Percentiles rank a stretch among this genome's conserved stretches.
phyloP scores from a whole-genome alignment of 2,329 filamentous ascomycete species.

The Arthrobotrys pseudoclavata region DNA sequence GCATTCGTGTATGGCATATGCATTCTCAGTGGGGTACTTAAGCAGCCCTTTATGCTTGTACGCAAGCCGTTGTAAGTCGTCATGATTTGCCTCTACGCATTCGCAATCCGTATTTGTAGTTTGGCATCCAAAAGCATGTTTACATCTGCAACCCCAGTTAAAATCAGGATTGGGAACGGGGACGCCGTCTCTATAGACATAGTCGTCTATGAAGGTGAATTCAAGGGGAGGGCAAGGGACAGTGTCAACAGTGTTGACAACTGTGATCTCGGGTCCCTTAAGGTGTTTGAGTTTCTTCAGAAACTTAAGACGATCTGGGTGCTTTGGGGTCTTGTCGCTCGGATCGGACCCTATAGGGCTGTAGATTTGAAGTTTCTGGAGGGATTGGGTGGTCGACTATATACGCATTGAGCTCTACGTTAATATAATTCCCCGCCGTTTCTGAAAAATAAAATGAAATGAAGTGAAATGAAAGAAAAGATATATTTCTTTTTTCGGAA shows the following conservation, averaged over 20 bases:
- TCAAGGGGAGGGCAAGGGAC: slow-evolving; percentile 71
- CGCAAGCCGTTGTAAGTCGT: slow-evolving; percentile 53
- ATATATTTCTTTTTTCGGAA: too few species aligned
- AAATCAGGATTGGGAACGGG: slow-evolving; percentile 74
- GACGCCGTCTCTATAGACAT: slow-evolving; percentile 74
- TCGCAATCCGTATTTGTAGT: slow-evolving; percentile 73
- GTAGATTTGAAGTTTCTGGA: slow-evolving; percentile 35
- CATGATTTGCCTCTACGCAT: slow-evolving; percentile 71
- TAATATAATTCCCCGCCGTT: background rate
- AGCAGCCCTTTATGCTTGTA: slow-evolving; percentile 62
- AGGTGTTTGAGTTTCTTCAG: slow-evolving; percentile 60
- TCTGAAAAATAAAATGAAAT: background rate
- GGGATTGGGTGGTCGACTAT: slow-evolving; percentile 4
- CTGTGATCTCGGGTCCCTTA: slow-evolving; percentile 70
- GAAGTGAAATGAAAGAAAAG: background rate
- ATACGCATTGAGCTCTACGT: background rate
- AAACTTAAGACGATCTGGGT: slow-evolving; percentile 61
- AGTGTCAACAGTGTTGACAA: slow-evolving; percentile 75
- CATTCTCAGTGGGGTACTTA: slow-evolving; percentile 58
- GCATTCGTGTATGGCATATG: slow-evolving; percentile 79
- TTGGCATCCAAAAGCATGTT: slow-evolving; percentile 63
- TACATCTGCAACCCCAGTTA: slow-evolving; percentile 78
- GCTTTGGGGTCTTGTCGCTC: slow-evolving; percentile 31
- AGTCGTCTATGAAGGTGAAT: slow-evolving; percentile 78
- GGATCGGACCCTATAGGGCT: background rate